phyloP scores from a whole-genome alignment of 371 early-diverging fungal genomes.

The Sporodiniella umbellata region DNA sequence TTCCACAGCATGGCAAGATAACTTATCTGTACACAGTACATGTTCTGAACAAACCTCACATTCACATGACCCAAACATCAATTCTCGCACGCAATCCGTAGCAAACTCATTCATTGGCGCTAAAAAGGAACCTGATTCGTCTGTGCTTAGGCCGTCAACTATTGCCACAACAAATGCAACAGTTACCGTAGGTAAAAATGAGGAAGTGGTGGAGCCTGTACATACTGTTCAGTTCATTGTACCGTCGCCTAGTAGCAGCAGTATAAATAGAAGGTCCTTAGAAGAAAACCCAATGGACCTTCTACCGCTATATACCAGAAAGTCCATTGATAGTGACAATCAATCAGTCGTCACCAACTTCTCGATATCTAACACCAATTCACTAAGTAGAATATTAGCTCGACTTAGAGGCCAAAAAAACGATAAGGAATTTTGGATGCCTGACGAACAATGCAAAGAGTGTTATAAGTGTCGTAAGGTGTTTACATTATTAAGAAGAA shows the following conservation, averaged over 20 bases:
- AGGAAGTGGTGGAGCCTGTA: background rate
- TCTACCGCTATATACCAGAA: slow-evolving; percentile 36
- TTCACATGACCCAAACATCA: background rate
- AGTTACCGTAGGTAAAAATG: slow-evolving; percentile 19
- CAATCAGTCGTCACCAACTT: slow-evolving; percentile 55
- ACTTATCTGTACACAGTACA: background rate
- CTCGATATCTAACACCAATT: slow-evolving; percentile 55
- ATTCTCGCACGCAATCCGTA: background rate
- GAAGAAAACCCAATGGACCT: slow-evolving; percentile 24
- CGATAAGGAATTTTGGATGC: slow-evolving; percentile 83
- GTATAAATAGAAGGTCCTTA: slow-evolving; percentile 6
- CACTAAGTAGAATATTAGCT: slow-evolving; percentile 53
- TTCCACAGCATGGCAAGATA: slow-evolving; percentile 1
- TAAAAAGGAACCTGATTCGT: background rate
- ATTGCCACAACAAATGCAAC: slow-evolving; percentile 26
- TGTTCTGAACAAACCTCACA: slow-evolving; percentile 2
- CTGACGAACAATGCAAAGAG: slow-evolving; percentile 77
- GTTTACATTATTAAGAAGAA: slow-evolving; percentile 70
- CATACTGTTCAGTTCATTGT: slow-evolving; percentile 11
- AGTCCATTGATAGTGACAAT: slow-evolving; percentile 50
- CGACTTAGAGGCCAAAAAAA: slow-evolving; percentile 60
- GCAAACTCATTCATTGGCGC: no score
- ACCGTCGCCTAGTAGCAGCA: background rate
- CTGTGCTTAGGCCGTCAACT: slow-evolving; percentile 7
- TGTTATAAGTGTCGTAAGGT: slow-evolving; percentile 81